Conservation (phyloP, 495 filamentous ascomycete species). For the Terfezia claveryi region DNA sequence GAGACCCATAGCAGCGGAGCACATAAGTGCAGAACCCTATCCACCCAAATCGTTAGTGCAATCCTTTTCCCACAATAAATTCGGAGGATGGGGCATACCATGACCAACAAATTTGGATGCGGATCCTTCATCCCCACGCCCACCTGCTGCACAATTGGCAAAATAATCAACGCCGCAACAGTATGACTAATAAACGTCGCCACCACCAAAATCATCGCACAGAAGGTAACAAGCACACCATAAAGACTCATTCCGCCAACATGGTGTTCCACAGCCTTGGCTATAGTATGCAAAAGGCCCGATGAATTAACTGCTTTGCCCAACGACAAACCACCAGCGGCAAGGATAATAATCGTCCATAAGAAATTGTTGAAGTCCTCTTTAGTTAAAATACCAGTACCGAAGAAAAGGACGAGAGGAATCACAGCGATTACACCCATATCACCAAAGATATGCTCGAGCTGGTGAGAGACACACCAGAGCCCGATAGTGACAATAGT, state of each 20-base stretch:
- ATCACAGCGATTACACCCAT: constrained; percentile 98
- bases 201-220: constrained; percentile 65
- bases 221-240: constrained; percentile 68
- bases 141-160: constrained; percentile 73
- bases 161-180: constrained; percentile 82
- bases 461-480: constrained; percentile 80
- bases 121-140: constrained; percentile 66
- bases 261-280: constrained; percentile 42
- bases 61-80: no score
- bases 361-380: constrained; percentile 99
- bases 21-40: constrained; percentile 35
- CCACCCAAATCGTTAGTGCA: constrained; percentile 20
- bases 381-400: constrained; percentile 90
- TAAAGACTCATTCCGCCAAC: constrained; percentile 72
- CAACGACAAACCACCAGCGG: constrained; percentile 76
- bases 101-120: constrained; percentile 85
- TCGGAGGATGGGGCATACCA: constrained; percentile 25
- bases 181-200: constrained; percentile 98
- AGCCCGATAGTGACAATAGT: constrained; percentile 73
- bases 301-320: constrained; percentile 89
- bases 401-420: constrained; percentile 88
- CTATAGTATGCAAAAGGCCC: constrained; percentile 78
- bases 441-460: constrained; percentile 74
- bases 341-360: constrained; percentile 98
- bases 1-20: constrained; percentile 58